Base-by-base conservation (phyloP, 108 stramenopile species). In the Skeletonema tropicum region DNA sequence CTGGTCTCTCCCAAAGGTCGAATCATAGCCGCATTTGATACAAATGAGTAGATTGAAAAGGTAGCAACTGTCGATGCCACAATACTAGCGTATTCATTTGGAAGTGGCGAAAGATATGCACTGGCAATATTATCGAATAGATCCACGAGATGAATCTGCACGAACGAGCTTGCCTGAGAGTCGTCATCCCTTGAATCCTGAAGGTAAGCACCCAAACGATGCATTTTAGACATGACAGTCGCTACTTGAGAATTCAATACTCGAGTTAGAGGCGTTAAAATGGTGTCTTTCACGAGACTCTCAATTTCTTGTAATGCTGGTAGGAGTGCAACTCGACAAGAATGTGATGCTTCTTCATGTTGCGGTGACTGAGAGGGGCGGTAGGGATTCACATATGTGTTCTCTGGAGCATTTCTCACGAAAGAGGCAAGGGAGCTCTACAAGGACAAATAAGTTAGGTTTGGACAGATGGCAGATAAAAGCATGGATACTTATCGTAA, bases 341-440 rank as follows among this genome's bases (percentile, higher is more conserved):
- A 71, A 61, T 77, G 86, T 4, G 94, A 86, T 61, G 92, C 90
- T 74, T 93, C 94, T 64, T 95, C 94, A 36, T 91, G 87, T 49
- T 90, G 90, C 5, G 85, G 57, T 5, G 90, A 90, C 25, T 86
- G 85, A 19, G 94, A 87, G 12, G 94, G 94, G 21, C 89, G 85
- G 68, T 93, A 95, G 23, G 94, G 94, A n/a, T 82, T 89, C 39
- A 95, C 31, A 60, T 92, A 95, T 11, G 88, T 88, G 66, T 92
- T 92, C 39, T 95, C 88, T 3, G 92, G 91, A 25, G 90, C 89
- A 41, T 75, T 74, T 57, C 71, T 82, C 46, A 95, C 73, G 52
- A 83, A 86, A 25, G 67, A 60, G 12, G 82, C 65, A 59, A 83
- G 73, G 21, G 76, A 63, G 67, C 60, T 82, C 79, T 80, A 32